Evolutionary conservation across 495 filamentous ascomycete genomes (phyloP), one percentile per base, ranked within the genome.

Genomic region (Trichoderma reesei): DNA sequence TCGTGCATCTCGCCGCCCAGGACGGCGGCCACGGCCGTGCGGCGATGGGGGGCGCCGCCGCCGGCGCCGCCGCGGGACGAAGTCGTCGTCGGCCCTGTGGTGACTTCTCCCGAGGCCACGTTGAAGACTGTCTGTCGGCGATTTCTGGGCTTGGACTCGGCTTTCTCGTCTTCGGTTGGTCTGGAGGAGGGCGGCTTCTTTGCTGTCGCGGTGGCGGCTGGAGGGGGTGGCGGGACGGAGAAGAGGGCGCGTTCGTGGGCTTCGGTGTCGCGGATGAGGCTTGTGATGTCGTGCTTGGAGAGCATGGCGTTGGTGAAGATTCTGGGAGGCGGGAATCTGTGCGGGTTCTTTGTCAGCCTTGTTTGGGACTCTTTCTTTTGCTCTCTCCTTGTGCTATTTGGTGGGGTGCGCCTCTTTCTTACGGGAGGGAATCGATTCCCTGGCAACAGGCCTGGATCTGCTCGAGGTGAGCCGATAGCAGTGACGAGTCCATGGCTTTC

Each of bases 271-370:
- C 94, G 89, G 68, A 98, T 97, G 14, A 98, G 74, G 11, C 91
- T 83, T 10, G 95, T 97, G 68, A 98, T 97, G 73, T 98, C 94
- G 70, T 90, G 89, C 64, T 84, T 83, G 64, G 87, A 86, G 60
- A 98, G 84, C 48, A 98, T 83, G 41, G 94, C 90, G 74, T 96
- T 97, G 67, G 93, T 96, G 76, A 98, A 98, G 71, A 93, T 90
- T 69, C 91, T 95, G n/a, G 94, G 90, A 14, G 83, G 83, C 33
- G 90, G 90, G 68, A 98, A 98, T 20, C 91, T 92, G 68, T 42
- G 20, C 26, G 26, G 16, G n/a, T n/a, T n/a, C n/a, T n/a, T 20
- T 62, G 16, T 3, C 14, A 46, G 11, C 16, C n/a, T n/a, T n/a
- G n/a, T n/a, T n/a, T 14, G 10, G 34, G 5, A 26, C 20, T 56